Conservation (phyloP, 164 flowering plant species). For the Magnolia kwangsiensis region DNA sequence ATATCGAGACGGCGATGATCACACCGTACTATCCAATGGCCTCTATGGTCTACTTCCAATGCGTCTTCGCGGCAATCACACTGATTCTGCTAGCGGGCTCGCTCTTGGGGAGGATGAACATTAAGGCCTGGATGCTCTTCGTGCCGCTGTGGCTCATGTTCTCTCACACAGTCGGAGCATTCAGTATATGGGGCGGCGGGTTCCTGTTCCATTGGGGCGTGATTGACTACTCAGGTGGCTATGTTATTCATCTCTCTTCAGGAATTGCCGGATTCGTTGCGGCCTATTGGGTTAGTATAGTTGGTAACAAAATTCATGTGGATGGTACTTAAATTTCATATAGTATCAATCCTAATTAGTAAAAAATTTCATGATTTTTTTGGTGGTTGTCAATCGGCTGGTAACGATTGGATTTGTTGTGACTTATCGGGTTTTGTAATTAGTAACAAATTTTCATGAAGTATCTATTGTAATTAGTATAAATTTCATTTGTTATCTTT, state of each 20-base stretch:
- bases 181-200: slow-evolving; percentile 21
- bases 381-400: too few species aligned
- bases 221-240: slow-evolving; percentile 20
- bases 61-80: slow-evolving; percentile 19
- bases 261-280: slow-evolving; percentile 19
- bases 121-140: slow-evolving; percentile 23
- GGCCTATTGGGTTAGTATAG: slow-evolving; percentile 19
- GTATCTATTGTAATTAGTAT: too few species aligned
- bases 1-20: slow-evolving; percentile 15
- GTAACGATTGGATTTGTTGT: neutral
- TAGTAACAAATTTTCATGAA: too few species aligned
- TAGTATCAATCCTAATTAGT: too few species aligned
- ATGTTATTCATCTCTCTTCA: slow-evolving; percentile 21
- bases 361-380: neutral
- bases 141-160: slow-evolving; percentile 24
- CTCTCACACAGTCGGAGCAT: slow-evolving; percentile 21
- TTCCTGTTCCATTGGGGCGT: slow-evolving; percentile 24
- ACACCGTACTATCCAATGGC: slow-evolving; percentile 21
- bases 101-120: slow-evolving; percentile 17
- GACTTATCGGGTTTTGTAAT: too few species aligned
- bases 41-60: slow-evolving; percentile 22
- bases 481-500: too few species aligned
- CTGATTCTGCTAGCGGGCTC: slow-evolving; percentile 19
- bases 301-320: neutral
- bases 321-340: neutral